Evolutionary conservation across 1,139 yeast species (phyloP), one percentile per base, ranked within the genome.

Genomic region (Zygoascus sp.): DNA sequence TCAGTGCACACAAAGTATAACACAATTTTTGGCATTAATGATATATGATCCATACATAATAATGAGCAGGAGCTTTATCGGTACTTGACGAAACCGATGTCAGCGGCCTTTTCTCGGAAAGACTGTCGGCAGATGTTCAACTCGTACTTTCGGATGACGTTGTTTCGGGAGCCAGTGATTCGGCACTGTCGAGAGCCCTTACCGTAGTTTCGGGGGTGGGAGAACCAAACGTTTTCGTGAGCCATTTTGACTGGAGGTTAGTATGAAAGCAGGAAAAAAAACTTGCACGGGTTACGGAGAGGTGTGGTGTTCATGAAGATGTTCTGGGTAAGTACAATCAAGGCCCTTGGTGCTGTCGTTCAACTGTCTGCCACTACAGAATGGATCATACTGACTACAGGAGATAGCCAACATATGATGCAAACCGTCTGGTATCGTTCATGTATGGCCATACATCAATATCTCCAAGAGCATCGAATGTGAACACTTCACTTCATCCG

Each of bases 181-280:
- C 98, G 95, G 82, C 74, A 90, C 79, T 85, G 94, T 82, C 99
- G 96, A 71, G 97, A 87, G 80, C 99, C 99, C 88, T 94, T 94
- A 79, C 98, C 98, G 88, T 82, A 90, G 78, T 85, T 90, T 87
- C 97, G 89, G 82, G 98, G 98, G 96, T 92, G 98, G 77, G 97
- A 90, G 84, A 77, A 92, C 98, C 98, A 94, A 83, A 92, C 96
- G 89, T 89, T 85, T 84, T 88, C 97, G 97, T 90, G 97, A 83
- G 97, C 97, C 97, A 90, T 90, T 63, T 79, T 85, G 50, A 47
- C 27, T n/a, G 27, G 8, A 11, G 11, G 39, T 19, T 34, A 34
- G 37, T 34, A 30, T 11, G n/a, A 13, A 3, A 7, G 15, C n/a
- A 5, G 13, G 17, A 10, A 4, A 9, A 13, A 20, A n/a, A n/a